phyloP scores from a whole-genome alignment of 768 basidiomycete genomes.

The Sporobolomyces pararoseus region DNA sequence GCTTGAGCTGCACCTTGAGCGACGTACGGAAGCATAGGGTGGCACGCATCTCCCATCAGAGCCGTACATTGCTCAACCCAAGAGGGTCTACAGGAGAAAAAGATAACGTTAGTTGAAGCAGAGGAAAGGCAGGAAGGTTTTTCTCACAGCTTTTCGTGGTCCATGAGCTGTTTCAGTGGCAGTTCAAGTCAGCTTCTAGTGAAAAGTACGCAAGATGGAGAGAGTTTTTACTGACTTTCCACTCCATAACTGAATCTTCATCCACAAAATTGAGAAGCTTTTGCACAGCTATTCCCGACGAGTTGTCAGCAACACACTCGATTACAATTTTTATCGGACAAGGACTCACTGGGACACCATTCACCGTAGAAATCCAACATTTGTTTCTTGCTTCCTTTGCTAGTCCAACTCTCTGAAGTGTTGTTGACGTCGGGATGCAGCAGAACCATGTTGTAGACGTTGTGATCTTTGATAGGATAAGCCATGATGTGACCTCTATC shows the following conservation, averaged over 20 bases:
- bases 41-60: constrained; percentile 52
- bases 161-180: neutral
- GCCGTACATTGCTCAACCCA: constrained; percentile 51
- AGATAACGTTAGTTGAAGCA: too few species aligned
- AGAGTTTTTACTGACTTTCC: constrained; percentile 46
- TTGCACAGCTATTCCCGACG: constrained; percentile 40
- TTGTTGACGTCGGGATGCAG: constrained; percentile 52
- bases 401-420: constrained; percentile 50
- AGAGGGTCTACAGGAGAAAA: constrained; percentile 34
- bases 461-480: constrained; percentile 51
- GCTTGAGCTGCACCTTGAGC: constrained; percentile 53
- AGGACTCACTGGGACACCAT: constrained; percentile 48
- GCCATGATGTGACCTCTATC: constrained; percentile 37
- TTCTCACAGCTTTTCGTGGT: constrained; percentile 21
- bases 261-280: constrained; percentile 50
- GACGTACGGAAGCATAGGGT: constrained; percentile 50
- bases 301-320: neutral
- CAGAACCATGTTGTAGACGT: constrained; percentile 52
- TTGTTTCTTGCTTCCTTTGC: constrained; percentile 48
- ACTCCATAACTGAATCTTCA: constrained; percentile 51
- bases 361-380: constrained; percentile 50
- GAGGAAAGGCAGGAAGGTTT: too few species aligned
- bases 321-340: neutral
- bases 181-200: neutral
- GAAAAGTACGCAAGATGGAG: neutral